These are phyloP conservation scores for Talaromyces trachyspermus DNA, from an alignment of 495 filamentous ascomycete species.

Conservation along the genomic window DNA sequence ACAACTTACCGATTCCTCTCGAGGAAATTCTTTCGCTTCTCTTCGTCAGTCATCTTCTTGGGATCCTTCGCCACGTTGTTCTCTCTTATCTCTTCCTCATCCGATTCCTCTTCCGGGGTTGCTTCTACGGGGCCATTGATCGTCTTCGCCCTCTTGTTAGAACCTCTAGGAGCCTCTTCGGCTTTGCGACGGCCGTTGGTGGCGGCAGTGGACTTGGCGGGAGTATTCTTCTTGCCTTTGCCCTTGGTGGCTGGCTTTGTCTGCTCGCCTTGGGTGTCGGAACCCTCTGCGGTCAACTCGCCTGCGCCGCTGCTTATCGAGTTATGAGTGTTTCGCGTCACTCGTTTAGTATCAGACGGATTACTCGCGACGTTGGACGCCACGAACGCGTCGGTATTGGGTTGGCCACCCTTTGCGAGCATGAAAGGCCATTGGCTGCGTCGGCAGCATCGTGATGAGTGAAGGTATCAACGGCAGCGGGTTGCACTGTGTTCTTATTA, in stretches of 20 bases:
- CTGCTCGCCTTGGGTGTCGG: conserved; percentile 65
- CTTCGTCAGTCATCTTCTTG: conserved; percentile 98
- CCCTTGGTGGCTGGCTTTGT: conserved; percentile 54
- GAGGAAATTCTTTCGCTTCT: conserved; percentile 96
- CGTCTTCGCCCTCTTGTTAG: conserved; percentile 66
- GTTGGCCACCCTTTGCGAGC: conserved; percentile 63
- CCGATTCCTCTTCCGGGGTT: conserved; percentile 36
- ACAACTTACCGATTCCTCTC: conserved; percentile 86
- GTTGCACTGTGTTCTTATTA: conserved; percentile 35
- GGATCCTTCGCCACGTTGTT: conserved; percentile 32
- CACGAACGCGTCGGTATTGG: conserved; percentile 45
- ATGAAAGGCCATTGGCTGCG: conserved; percentile 94
- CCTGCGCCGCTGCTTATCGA: conserved; percentile 24
- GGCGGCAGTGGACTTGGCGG: conserved; percentile 33
- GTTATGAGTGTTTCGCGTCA: conserved; percentile 25
- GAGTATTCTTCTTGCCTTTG: conserved; percentile 61
- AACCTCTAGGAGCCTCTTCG: conserved; percentile 62
- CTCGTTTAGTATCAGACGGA: conserved; percentile 13
- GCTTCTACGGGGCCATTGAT: conserved; percentile 44
- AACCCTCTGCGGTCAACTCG: conserved; percentile 62
- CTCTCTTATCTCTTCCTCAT: conserved; percentile 48
- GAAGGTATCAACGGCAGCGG: conserved; percentile 51
- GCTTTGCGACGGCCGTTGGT: conserved; percentile 69
- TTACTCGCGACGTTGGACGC: conserved; percentile 35
- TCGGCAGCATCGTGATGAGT: conserved; percentile 85